Base-by-base conservation (phyloP, 2,329 filamentous ascomycete genomes). In the Aspergillus flavus region DNA sequence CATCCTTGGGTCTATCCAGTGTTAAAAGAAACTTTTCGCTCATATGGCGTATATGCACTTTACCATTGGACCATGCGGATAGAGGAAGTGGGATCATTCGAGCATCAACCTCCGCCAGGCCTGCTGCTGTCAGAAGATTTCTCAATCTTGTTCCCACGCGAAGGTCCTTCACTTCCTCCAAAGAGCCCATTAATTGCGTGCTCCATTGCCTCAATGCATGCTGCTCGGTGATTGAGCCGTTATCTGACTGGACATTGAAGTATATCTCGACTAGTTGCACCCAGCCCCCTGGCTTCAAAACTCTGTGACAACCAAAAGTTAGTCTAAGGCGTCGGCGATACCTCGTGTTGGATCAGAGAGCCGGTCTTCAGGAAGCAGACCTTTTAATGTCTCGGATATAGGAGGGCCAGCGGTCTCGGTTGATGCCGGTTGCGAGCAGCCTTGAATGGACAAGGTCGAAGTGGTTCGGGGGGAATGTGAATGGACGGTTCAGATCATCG, bases 211-310 rank as follows among this genome's bases (percentile, higher is more conserved):
- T 76, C 58, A 93, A 81, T 2, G 88, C 89, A 73, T 91, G 86
- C 58, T 84, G 85, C 57, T 89, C 84, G 12, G 87, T 89, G 69
- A 95, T 80, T n/a, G 87, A 88, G 6, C 93, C 93, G 71, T 92
- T 96, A 69, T 94, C 88, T 0, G 92, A 96, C 75, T 96, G 94
- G 30, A 92, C 88, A 67, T 93, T 92, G 76, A 89, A 90, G 72
- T 96, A 93, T 70, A 94, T 86, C 73, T 97, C 94, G n/a, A 92
- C 86, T 85, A 96, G 89, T 73, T 97, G 93, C 63, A 91, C 85
- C 92, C 93, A 97, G 1, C 94, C 93, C 2, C 89, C 90, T 6
- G 88, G 89, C 57, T 87, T 89, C 66, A 94, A 80, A 2, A 77
- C 75, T 66, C 76, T 78, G 59, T 58, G 55, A 26, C 48, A 58